Conservation (phyloP, 257 asterid species). For the Capsicum chinense region DNA sequence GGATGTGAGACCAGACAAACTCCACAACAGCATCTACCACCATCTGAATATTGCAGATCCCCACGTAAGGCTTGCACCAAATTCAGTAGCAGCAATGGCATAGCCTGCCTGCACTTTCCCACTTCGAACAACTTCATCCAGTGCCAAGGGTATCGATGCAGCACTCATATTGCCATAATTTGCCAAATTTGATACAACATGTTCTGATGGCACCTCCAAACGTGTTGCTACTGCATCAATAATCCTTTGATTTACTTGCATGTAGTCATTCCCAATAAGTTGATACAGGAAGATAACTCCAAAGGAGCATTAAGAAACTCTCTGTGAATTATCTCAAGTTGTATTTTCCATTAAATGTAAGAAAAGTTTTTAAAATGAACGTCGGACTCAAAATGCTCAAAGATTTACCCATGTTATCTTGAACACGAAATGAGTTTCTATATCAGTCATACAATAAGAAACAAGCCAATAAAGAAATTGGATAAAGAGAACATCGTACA, state of each 20-base stretch:
- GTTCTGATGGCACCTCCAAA: slow-evolving; percentile 66
- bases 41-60: slow-evolving; percentile 89
- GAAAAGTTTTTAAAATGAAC: background rate
- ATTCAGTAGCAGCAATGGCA: slow-evolving; percentile 88
- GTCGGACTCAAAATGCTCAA: background rate
- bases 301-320: slow-evolving; percentile 18
- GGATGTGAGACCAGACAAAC: background rate
- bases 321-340: background rate
- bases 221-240: slow-evolving; percentile 88
- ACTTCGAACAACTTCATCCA: slow-evolving; percentile 89
- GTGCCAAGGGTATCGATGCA: slow-evolving; percentile 90
- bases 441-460: background rate
- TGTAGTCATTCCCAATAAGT: slow-evolving; percentile 1
- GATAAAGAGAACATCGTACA: background rate
- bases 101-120: slow-evolving; percentile 81
- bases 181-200: slow-evolving; percentile 87
- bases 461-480: slow-evolving; percentile 7
- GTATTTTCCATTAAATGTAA: slow-evolving; percentile 6
- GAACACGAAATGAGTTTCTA: background rate
- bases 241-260: slow-evolving; percentile 93
- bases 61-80: slow-evolving; percentile 99
- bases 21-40: slow-evolving; percentile 53
- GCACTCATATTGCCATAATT: slow-evolving; percentile 93
- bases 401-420: background rate
- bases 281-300: background rate